A percentile compares a stretch with the other conserved stretches of the same genome.
Evolutionary conservation across 306 rosid species (phyloP).

Genomic region (Leucaena leucocephala): DNA sequence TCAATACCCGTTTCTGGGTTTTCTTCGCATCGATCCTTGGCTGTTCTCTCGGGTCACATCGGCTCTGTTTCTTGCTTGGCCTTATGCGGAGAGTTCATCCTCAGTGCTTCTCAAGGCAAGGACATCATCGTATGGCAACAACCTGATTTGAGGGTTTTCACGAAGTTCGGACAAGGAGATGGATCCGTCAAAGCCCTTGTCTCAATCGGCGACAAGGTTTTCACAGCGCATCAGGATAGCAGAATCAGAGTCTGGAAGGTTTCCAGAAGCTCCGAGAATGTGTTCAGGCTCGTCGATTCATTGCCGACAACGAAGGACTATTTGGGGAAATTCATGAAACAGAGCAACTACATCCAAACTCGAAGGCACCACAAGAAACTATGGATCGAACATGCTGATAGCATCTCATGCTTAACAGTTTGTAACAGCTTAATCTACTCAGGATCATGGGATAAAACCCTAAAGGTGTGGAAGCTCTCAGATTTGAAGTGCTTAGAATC

Average conservation of each 20-base stretch:
- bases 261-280: slow-evolving; percentile 78
- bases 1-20: slow-evolving; percentile 42
- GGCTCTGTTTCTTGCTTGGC: slow-evolving; percentile 87
- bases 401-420: slow-evolving; percentile 74
- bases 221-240: slow-evolving; percentile 93
- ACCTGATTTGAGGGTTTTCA: slow-evolving; percentile 76
- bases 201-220: slow-evolving; percentile 65
- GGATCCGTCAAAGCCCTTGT: slow-evolving; percentile 89
- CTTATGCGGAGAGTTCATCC: slow-evolving; percentile 85
- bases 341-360: slow-evolving; percentile 87
- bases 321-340: slow-evolving; percentile 87
- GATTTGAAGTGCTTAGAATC: slow-evolving; percentile 96
- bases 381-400: slow-evolving; percentile 36
- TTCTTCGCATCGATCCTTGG: slow-evolving; percentile 57
- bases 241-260: slow-evolving; percentile 92
- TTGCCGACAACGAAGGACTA: slow-evolving; percentile 89
- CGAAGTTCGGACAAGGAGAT: slow-evolving; percentile 85
- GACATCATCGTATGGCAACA: slow-evolving; percentile 69
- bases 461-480: slow-evolving; percentile 82
- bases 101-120: slow-evolving; percentile 48
- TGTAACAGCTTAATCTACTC: slow-evolving; percentile 72
- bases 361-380: slow-evolving; percentile 58
- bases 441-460: slow-evolving; percentile 93
- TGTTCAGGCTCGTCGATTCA: slow-evolving; percentile 65
- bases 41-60: slow-evolving; percentile 72